These are phyloP conservation scores for Phytomonas francai DNA, from an alignment of 208 protist genomes.

Conservation along the genomic window DNA sequence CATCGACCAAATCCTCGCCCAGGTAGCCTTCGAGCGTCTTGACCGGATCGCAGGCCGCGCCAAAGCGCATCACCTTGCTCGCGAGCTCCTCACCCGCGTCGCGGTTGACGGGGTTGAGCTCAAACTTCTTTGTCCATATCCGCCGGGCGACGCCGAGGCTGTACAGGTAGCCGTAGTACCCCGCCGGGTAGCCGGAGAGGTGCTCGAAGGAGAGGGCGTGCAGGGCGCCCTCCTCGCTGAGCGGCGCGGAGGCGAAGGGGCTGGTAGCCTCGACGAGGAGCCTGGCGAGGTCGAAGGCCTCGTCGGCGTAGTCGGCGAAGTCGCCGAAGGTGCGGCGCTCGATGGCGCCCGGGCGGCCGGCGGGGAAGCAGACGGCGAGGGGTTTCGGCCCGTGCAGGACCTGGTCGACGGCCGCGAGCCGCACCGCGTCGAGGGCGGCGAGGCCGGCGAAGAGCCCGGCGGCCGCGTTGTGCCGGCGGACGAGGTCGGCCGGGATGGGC, in stretches of 20 bases:
- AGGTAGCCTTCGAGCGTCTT: constrained; percentile 79
- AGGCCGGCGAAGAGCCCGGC: constrained; percentile 85
- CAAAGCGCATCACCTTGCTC: constrained; percentile 79
- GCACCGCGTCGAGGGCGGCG: constrained; percentile 83
- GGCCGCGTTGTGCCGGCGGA: constrained; percentile 77
- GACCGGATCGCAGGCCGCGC: constrained; percentile 77
- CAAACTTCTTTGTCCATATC: constrained; percentile 89
- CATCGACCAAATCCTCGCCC: constrained; percentile 74
- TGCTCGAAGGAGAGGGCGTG: constrained; percentile 85
- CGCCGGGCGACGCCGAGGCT: constrained; percentile 78
- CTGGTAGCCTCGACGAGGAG: constrained; percentile 71
- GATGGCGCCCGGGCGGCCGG: constrained; percentile 46
- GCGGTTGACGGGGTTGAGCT: constrained; percentile 78
- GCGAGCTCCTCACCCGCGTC: constrained; percentile 73
- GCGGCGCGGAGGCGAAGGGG: constrained; percentile 68
- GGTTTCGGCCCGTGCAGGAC: constrained; percentile 83
- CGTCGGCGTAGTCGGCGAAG: constrained; percentile 57
- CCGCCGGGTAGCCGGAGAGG: constrained; percentile 83
- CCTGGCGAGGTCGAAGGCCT: constrained; percentile 74
- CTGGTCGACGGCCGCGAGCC: constrained; percentile 83
- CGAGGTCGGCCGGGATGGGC: constrained; percentile 85
- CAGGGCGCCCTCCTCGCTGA: constrained; percentile 61
- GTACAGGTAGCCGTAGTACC: constrained; percentile 92
- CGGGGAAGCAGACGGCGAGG: constrained; percentile 83
- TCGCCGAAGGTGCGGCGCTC: constrained; percentile 57